Conservation (phyloP, 2,329 filamentous ascomycete species). For the Gliomastix tumulicola region DNA sequence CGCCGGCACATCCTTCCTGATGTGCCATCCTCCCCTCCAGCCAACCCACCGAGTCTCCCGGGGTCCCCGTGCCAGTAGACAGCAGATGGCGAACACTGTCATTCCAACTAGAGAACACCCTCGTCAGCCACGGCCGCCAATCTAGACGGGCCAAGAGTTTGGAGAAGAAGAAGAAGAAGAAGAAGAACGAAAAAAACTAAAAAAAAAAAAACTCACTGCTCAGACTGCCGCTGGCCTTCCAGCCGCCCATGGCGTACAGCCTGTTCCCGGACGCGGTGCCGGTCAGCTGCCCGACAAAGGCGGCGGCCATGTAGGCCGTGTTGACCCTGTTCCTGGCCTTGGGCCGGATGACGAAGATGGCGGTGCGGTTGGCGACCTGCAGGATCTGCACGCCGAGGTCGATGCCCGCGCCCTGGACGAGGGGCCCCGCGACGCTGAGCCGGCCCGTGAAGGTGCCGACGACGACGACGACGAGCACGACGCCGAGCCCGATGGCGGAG, state of each 20-base stretch:
- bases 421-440: conserved; percentile 61
- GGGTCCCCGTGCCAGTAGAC: conserved; percentile 20
- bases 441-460: conserved; percentile 64
- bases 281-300: conserved; percentile 68
- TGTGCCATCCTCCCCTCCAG: conserved; percentile 19
- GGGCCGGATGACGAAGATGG: conserved; percentile 65
- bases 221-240: conserved; percentile 37
- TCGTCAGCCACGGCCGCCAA: too few relatives aligned
- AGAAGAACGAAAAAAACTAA: not conserved
- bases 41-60: conserved; percentile 21
- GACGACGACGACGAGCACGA: conserved; percentile 53
- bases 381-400: conserved; percentile 68
- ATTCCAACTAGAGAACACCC: too few relatives aligned
- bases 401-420: conserved; percentile 63
- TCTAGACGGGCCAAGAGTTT: too few relatives aligned
- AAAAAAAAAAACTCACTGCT: conserved; percentile 13
- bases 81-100: conserved; percentile 12
- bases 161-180: conserved; percentile 1
- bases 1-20: conserved; percentile 11
- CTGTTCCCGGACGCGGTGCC: conserved; percentile 55
- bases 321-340: conserved; percentile 70
- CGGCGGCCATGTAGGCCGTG: conserved; percentile 73
- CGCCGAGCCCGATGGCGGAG: conserved; percentile 53
- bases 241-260: conserved; percentile 43
- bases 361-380: conserved; percentile 65